phyloP scores from a whole-genome alignment of 371 early-diverging fungal species.

The Dentiscutata heterogama region DNA sequence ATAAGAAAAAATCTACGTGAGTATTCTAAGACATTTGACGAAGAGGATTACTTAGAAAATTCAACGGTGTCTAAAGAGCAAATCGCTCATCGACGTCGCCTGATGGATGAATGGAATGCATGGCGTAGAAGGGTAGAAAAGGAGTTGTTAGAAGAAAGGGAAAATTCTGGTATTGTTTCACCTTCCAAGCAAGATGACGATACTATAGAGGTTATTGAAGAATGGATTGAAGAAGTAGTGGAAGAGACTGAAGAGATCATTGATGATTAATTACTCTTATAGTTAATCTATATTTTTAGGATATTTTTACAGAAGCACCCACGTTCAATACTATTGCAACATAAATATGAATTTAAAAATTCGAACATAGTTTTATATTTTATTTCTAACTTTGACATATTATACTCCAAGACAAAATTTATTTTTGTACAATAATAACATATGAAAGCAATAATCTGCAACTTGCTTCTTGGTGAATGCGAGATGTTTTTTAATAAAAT shows the following conservation, averaged over 20 bases:
- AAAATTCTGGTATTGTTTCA: slow-evolving; percentile 65
- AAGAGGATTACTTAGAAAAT: slow-evolving; percentile 81
- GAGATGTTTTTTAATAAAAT: neutral
- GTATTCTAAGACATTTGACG: slow-evolving; percentile 90
- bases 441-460: too few relatives aligned
- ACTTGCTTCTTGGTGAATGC: too few relatives aligned
- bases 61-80: slow-evolving; percentile 78
- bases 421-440: neutral
- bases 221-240: slow-evolving; percentile 85
- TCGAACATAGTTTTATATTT: neutral
- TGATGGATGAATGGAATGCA: slow-evolving; percentile 80
- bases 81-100: slow-evolving; percentile 78
- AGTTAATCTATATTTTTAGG: neutral
- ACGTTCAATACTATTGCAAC: neutral
- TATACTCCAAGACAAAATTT: too few relatives aligned
- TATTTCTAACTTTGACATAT: too few relatives aligned
- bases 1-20: slow-evolving; percentile 93
- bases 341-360: too few relatives aligned
- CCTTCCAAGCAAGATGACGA: slow-evolving; percentile 58
- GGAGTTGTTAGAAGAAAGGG: slow-evolving; percentile 67
- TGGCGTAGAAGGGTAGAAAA: slow-evolving; percentile 80
- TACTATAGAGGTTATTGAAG: slow-evolving; percentile 79
- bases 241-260: slow-evolving; percentile 74
- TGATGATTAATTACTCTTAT: slow-evolving; percentile 43
- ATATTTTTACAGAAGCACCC: neutral